Evolutionary conservation across 495 filamentous ascomycete genomes (phyloP).

Genomic region (Talaromyces adpressus): DNA sequence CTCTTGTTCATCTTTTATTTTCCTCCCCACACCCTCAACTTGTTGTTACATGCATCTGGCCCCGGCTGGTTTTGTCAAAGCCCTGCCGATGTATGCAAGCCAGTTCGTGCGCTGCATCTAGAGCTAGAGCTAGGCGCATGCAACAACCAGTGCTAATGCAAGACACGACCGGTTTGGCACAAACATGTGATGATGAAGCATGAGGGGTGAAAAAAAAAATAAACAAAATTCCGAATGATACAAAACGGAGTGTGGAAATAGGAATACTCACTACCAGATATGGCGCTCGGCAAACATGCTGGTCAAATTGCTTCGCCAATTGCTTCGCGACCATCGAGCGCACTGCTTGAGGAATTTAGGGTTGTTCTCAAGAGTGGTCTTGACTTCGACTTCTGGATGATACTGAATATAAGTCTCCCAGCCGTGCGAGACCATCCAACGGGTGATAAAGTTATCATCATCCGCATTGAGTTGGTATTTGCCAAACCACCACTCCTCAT

Average conservation of each 20-base stretch:
- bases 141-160: background rate
- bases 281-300: conserved; percentile 64
- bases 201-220: conserved; percentile 3
- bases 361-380: conserved; percentile 71
- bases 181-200: conserved; percentile 4
- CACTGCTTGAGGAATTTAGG: conserved; percentile 70
- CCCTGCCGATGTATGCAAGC: background rate
- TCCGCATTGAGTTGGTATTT: conserved; percentile 71
- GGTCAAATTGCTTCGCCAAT: conserved; percentile 75
- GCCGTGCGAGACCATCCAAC: conserved; percentile 68
- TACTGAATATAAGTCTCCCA: conserved; percentile 78
- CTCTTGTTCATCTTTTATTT: background rate
- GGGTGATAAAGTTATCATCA: conserved; percentile 79
- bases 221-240: conserved; percentile 7
- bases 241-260: conserved; percentile 2
- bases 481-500: conserved; percentile 61
- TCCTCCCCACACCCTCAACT: background rate
- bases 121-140: background rate
- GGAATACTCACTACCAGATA: conserved; percentile 56
- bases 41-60: background rate
- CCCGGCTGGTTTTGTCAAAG: background rate
- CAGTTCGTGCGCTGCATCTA: background rate
- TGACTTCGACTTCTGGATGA: conserved; percentile 62
- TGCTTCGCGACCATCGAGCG: conserved; percentile 73
- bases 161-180: background rate